Evolutionary conservation across 2,329 filamentous ascomycete species (phyloP), one percentile per base, ranked within the genome.

Genomic region (Fusarium sp.): DNA sequence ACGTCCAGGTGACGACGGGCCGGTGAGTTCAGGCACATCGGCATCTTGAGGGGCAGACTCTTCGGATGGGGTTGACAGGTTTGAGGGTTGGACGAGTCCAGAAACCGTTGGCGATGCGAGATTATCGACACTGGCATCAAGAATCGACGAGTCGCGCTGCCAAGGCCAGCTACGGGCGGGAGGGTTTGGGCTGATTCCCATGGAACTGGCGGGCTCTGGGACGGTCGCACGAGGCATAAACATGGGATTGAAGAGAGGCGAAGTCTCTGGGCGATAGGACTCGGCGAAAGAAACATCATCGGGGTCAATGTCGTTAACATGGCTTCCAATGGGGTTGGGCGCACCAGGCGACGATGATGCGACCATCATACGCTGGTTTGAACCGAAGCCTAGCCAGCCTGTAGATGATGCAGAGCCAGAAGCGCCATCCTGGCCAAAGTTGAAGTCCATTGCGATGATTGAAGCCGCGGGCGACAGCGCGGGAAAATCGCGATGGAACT

Each of bases 231-330:
- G 71, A 30, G 73, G 33, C 11, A 67, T 25, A 27, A 69, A 70
- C 11, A 69, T 30, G 2, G 76, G 70, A 17, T 78, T 78, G 59
- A 78, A 78, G 7, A 78, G 43, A 22, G 76, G 76, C 3, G 76
- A 78, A 1, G 67, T 56, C 38, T 78, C 76, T 30, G 73, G 76
- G 11, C 70, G 68, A 63, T 72, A 78, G 1, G 76, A 78, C 25
- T 78, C 76, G n/a, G 76, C 75, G 33, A 78, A 78, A n/a, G 75
- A 76, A 14, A 57, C 25, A 27, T 78, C 75, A 14, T 78, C 76
- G 27, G 37, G 15, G 4, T 70, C 68, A 15, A 50, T 32, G 1
- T 63, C 60, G n/a, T 74, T 64, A 35, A 65, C 32, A 27, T 38
- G 52, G 38, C 35, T 58, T 2, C 64, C 66, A 58, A 74, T 45